Conservation (phyloP, 2,329 filamentous ascomycete genomes). For the Talaromyces sp. region DNA sequence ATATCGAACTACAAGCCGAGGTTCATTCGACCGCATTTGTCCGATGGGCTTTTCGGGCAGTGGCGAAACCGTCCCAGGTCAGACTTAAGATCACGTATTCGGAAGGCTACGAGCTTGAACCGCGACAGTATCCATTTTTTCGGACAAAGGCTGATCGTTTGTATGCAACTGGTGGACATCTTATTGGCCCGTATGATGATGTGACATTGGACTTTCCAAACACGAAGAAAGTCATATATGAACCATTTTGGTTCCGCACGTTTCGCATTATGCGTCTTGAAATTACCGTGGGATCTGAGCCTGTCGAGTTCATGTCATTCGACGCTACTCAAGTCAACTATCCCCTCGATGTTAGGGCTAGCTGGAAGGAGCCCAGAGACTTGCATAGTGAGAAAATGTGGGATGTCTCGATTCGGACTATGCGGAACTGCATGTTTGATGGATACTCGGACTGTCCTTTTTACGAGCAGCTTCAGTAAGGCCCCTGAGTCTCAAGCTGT, state of each 20-base stretch:
- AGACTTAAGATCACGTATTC: conserved; percentile 25
- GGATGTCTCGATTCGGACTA: conserved; percentile 25
- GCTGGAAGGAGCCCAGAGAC: conserved; percentile 14
- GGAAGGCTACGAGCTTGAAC: conserved; percentile 27
- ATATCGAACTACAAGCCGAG: background rate
- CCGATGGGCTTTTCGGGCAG: background rate
- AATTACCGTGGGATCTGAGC: conserved; percentile 17
- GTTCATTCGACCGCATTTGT: conserved; percentile 1
- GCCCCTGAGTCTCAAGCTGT: background rate
- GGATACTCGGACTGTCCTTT: conserved; percentile 31
- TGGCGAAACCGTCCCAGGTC: conserved; percentile 10
- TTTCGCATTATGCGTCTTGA: conserved; percentile 31
- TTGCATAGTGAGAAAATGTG: conserved; percentile 19
- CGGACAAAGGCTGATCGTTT: conserved; percentile 33
- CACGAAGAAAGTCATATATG: conserved; percentile 17
- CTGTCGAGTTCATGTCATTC: conserved; percentile 21
- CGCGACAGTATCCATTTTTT: conserved; percentile 35
- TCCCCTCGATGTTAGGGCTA: conserved; percentile 27
- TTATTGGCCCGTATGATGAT: conserved; percentile 35
- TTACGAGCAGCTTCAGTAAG: conserved; percentile 31
- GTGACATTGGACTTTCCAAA: conserved; percentile 20
- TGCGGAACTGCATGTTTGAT: conserved; percentile 32
- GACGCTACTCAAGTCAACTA: conserved; percentile 31
- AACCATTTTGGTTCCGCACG: conserved; percentile 39
- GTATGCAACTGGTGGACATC: conserved; percentile 23